Base-by-base conservation (phyloP, 805 yeast species). In the Nakazawaea peltata region DNA sequence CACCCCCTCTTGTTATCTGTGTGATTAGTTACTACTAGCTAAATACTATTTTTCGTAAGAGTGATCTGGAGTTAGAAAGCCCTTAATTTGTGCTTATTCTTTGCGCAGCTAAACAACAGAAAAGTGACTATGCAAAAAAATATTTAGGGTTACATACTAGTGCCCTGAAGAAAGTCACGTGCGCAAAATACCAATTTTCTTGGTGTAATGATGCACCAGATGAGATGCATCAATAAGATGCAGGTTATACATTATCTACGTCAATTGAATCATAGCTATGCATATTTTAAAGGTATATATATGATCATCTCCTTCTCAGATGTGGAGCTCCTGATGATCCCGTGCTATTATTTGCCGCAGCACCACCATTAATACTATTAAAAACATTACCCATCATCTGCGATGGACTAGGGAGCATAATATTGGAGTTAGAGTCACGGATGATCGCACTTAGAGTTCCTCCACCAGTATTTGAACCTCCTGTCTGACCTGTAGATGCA, bases 301-400 rank as follows among this genome's bases (percentile, higher is more conserved):
- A n/a, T n/a, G n/a, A n/a, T n/a, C n/a, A n/a, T n/a, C n/a, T n/a
- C n/a, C n/a, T n/a, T n/a, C n/a, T n/a, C n/a, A n/a, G n/a, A n/a
- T n/a, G n/a, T n/a, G n/a, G n/a, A n/a, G n/a, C n/a, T n/a, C n/a
- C n/a, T n/a, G n/a, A n/a, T n/a, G n/a, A n/a, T n/a, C n/a, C n/a
- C n/a, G n/a, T n/a, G n/a, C 24, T 22, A 22, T 22, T 22, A 11
- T 22, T 22, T 22, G 11, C 11, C 24, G 8, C 8, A 8, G 26
- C 28, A 17, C 47, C 46, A 21, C 45, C 44, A 36, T 42, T 45
- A 36, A 41, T 45, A 30, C 37, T 40, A 37, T 42, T 44, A 24
- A 48, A 46, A 14, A 46, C 49, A 10, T 46, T 43, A 6, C 56
- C 53, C 11, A 54, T 51, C 37, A 45, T 45, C 30, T 48, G 53